Evolutionary conservation across 352 stramenopile genomes (phyloP), one percentile per base, ranked within the genome.

Genomic region (Globisporangium parvum): DNA sequence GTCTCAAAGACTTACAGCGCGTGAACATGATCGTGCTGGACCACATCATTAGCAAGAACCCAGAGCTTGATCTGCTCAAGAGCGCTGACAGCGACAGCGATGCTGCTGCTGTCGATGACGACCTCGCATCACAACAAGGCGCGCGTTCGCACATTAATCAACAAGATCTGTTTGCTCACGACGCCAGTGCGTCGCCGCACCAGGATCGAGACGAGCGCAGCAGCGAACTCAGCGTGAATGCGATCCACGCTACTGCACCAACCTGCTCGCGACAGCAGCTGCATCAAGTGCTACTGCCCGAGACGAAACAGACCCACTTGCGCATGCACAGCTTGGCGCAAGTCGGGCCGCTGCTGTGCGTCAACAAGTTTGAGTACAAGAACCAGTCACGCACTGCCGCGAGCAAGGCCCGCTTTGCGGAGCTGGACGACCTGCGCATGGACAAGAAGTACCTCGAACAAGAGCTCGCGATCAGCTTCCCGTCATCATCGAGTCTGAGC

Each of bases 31-130:
- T 88, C 65, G 31, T 88, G 47, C 40, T 88, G 0, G 78, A 87
- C n/a, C 78, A 88, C 47, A 75, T 88, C 14, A 76, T 85, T 51
- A 86, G 66, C 53, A 79, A 85, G 47, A 76, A 80, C 41, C 73
- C 75, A 0, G 78, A 88, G 42, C 67, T 88, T 0, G 64, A 69
- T 1, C 20, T 75, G 62, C 65, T 67, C 15, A 70, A 73, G 59
- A 70, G 49, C 1, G 23, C 37, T 15, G 50, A 63, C 17, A 55
- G 62, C 6, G 55, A 69, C 15, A 47, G 37, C 10, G 45, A 59
- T 1, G 33, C 26, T 24, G 18, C 28, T 10, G 24, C 15, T 59
- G 26, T 4, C 11, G n/a, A 1, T 48, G 42, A 15, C 42, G 21
- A 23, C 23, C 2, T 6, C 17, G 12, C 8, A 12, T 37, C 10